Evolutionary conservation across 805 yeast species (phyloP), one percentile per base, ranked within the genome.

Genomic region (Candida gorgasii): DNA sequence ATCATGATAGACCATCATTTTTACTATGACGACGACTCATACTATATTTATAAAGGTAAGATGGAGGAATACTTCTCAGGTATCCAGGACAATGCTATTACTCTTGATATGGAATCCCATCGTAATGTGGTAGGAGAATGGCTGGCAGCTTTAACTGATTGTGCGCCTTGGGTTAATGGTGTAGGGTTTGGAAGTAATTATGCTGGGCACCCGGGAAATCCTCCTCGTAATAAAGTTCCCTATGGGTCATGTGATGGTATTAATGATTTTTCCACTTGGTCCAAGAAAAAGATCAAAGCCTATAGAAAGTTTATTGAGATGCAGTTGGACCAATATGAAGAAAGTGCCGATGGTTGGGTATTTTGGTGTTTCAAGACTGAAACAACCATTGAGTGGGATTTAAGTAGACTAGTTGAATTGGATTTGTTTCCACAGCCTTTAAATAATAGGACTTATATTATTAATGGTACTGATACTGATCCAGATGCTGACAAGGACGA

Each of bases 341-440:
- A 64, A 34, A 43, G 54, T 29, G 66, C 72, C 33, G 65, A 65
- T 6, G 89, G 90, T 0, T 84, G 84, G 79, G 75, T 83, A 29
- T 84, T 82, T 53, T 84, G 89, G 90, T 79, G 80, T 51, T 83
- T 72, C 65, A 83, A 82, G 55, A 82, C 88, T 0, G 90, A 84
- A 53, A 57, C 62, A 39, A 75, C 87, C 1, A 65, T 79, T 18
- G 89, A 82, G 55, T 84, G 89, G 89, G 87, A 82, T 56, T 72
- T 80, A 52, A 57, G 65, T 36, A 63, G 73, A 87, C 67, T 84
- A 51, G 72, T 77, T 7, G 59, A 70, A 14, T 54, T 67, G 24
- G 78, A 67, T 3, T 56, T 84, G 36, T 78, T 84, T 62, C 90
- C 90, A 1, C 75, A 69, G 31, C 89, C 89, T 2, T 67, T 84